These are phyloP conservation scores for Vitellaria paradoxa DNA, from an alignment of 179 eudicot species.

Conservation along the genomic window DNA sequence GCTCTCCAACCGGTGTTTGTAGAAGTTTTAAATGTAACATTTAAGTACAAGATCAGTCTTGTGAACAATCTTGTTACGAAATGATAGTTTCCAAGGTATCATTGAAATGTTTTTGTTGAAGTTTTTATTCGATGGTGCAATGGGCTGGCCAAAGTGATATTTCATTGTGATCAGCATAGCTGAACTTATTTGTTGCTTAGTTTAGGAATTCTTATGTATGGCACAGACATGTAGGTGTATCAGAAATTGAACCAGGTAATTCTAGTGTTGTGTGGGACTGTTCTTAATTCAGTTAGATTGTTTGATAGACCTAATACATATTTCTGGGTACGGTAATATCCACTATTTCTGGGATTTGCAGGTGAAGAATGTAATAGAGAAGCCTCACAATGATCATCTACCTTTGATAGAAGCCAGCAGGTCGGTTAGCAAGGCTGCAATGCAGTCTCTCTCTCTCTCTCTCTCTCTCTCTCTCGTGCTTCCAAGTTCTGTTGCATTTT, in stretches of 20 bases:
- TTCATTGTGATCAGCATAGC: no score
- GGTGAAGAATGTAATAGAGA: slow-evolving; percentile 92
- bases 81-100: no score
- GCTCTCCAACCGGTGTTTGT: no score
- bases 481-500: background rate
- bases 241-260: background rate
- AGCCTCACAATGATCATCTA: slow-evolving; percentile 93
- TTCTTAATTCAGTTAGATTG: background rate
- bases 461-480: background rate
- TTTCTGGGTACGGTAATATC: background rate
- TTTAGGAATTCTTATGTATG: no score
- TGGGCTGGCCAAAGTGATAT: no score
- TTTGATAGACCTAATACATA: background rate
- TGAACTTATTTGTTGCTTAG: no score
- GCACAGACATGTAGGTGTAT: no score
- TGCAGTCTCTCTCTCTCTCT: background rate
- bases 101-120: no score
- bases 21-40: no score
- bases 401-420: slow-evolving; percentile 98
- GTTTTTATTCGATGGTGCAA: no score
- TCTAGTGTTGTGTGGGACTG: background rate
- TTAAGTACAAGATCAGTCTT: no score
- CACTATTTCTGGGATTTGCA: slow-evolving; percentile 30
- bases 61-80: no score
- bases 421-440: slow-evolving; percentile 28